phyloP scores from a whole-genome alignment of 2,329 filamentous ascomycete species.

The Raffaelea arxii region DNA sequence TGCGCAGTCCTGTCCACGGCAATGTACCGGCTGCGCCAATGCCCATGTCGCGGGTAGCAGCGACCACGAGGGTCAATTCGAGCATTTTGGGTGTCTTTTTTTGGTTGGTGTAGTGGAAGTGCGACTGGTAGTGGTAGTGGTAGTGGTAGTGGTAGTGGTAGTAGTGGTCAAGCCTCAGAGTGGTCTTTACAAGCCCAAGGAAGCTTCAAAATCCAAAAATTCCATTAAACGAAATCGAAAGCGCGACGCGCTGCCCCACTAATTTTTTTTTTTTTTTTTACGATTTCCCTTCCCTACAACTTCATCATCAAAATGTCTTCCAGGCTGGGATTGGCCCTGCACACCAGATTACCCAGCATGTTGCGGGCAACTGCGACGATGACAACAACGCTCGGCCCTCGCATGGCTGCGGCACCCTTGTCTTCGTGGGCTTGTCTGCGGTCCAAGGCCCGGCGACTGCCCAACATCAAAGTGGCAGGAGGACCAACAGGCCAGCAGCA shows the following conservation, averaged over 20 bases:
- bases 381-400: neutral
- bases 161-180: too few species aligned
- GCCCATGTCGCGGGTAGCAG: conserved; percentile 78
- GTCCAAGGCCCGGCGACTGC: too few species aligned
- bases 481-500: too few species aligned
- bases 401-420: neutral
- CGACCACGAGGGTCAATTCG: conserved; percentile 83
- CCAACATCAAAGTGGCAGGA: too few species aligned
- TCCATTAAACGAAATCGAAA: neutral
- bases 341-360: neutral
- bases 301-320: conserved; percentile 6
- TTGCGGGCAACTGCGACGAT: too few species aligned
- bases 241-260: neutral
- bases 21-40: conserved; percentile 73
- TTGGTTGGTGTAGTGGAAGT: neutral
- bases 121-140: too few species aligned
- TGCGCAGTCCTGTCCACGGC: conserved; percentile 80
- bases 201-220: neutral
- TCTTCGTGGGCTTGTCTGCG: too few species aligned
- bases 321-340: conserved; percentile 1
- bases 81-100: conserved; percentile 12
- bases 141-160: too few species aligned
- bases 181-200: too few species aligned
- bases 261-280: too few species aligned
- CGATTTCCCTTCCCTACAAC: neutral